Conservation (phyloP, 208 protist species). For the Leishmania guyanensis region DNA sequence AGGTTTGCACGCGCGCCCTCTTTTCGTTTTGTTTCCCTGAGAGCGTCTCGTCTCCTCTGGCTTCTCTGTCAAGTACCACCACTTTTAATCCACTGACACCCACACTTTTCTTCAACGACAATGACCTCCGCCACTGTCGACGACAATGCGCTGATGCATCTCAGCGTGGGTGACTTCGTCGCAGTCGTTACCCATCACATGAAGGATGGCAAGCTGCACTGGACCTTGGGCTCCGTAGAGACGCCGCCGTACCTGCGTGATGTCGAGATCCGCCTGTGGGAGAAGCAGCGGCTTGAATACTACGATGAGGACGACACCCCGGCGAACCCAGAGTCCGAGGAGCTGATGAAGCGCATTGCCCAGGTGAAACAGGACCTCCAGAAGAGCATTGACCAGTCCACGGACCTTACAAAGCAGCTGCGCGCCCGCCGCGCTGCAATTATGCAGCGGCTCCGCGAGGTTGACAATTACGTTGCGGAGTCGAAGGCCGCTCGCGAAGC, state of each 20-base stretch:
- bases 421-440: slow-evolving; percentile 56
- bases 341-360: slow-evolving; percentile 60
- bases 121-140: slow-evolving; percentile 27
- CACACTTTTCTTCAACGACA: neutral
- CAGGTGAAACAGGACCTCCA: slow-evolving; percentile 59
- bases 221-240: slow-evolving; percentile 81
- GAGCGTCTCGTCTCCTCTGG: too few species aligned
- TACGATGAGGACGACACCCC: slow-evolving; percentile 49
- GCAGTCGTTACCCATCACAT: slow-evolving; percentile 60
- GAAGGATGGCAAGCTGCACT: slow-evolving; percentile 63
- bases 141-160: slow-evolving; percentile 41
- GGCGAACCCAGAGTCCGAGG: slow-evolving; percentile 50
- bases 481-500: slow-evolving; percentile 59
- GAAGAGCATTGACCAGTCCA: slow-evolving; percentile 63
- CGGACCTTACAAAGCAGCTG: slow-evolving; percentile 67
- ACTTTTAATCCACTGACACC: neutral
- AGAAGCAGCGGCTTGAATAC: slow-evolving; percentile 50
- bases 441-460: slow-evolving; percentile 57
- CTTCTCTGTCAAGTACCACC: neutral
- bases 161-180: slow-evolving; percentile 80
- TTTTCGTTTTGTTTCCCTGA: neutral
- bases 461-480: slow-evolving; percentile 66
- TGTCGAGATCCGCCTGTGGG: slow-evolving; percentile 77
- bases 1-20: neutral
- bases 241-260: slow-evolving; percentile 70